Evolutionary conservation across 768 basidiomycete genomes (phyloP).

Genomic region (Macrolepiota dolichaula): DNA sequence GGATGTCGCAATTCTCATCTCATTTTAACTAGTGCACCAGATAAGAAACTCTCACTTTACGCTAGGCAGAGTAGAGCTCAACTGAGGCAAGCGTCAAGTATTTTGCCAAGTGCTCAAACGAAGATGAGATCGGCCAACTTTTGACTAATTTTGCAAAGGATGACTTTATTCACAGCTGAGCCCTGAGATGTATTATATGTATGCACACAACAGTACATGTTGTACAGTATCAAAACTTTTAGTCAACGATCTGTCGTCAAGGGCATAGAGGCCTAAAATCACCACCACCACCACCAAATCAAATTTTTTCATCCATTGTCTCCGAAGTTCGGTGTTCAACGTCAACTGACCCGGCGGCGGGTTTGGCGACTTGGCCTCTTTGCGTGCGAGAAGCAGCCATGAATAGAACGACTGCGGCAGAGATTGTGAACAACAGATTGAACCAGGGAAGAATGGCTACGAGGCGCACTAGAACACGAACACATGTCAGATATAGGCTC

Average conservation of each 20-base stretch:
- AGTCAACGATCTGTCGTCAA: neutral
- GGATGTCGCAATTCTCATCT: too few species aligned
- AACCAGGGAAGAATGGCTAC: constrained; percentile 11
- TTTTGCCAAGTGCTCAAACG: too few species aligned
- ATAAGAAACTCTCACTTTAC: too few species aligned
- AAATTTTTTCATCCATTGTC: neutral
- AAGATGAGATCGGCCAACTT: too few species aligned
- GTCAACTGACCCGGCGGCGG: neutral
- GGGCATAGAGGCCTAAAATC: neutral
- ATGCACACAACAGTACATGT: too few species aligned
- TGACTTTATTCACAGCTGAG: too few species aligned
- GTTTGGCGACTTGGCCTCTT: neutral
- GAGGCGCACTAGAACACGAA: neutral
- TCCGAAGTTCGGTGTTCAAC: neutral
- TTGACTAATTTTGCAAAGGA: too few species aligned
- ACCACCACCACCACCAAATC: neutral
- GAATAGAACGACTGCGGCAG: constrained; percentile 1
- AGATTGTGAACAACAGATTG: constrained; percentile 1
- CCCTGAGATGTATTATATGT: too few species aligned
- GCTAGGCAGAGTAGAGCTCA: too few species aligned
- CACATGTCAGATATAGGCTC: neutral
- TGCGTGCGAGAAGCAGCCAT: constrained; percentile 1
- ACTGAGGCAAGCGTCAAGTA: too few species aligned
- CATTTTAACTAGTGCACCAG: too few species aligned
- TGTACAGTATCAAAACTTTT: too few species aligned